phyloP scores from a whole-genome alignment of 1,139 yeast genomes.

The Candida sanyaensis region DNA sequence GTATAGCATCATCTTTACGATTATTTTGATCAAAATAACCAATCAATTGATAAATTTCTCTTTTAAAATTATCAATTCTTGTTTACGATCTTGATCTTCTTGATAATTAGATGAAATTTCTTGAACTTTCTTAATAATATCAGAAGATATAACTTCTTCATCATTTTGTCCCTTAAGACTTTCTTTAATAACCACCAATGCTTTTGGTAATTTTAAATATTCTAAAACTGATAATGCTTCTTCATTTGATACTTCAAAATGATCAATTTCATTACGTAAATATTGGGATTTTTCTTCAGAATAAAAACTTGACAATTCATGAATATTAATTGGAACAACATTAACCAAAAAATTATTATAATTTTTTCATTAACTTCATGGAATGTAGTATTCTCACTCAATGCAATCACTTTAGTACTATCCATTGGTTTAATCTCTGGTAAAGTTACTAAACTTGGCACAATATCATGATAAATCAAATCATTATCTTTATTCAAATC shows the following conservation, averaged over 20 bases:
- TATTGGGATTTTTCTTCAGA: constrained; percentile 87
- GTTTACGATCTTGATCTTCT: constrained; percentile 27
- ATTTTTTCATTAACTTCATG: constrained; percentile 55
- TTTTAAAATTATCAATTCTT: constrained; percentile 30
- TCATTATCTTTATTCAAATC: constrained; percentile 81
- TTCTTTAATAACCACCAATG: constrained; percentile 57
- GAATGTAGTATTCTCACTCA: constrained; percentile 38
- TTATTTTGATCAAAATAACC: constrained; percentile 36
- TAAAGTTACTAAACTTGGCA: constrained; percentile 62
- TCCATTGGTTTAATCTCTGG: constrained; percentile 71
- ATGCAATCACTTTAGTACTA: constrained; percentile 67
- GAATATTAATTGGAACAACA: constrained; percentile 84
- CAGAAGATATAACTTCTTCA: constrained; percentile 19
- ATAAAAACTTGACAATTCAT: constrained; percentile 82
- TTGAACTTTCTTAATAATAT: constrained; percentile 21
- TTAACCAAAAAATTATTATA: constrained; percentile 65
- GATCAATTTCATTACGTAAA: constrained; percentile 73
- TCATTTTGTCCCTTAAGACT: constrained; percentile 3
- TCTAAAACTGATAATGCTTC: constrained; percentile 79
- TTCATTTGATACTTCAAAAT: constrained; percentile 75
- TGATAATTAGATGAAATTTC: constrained; percentile 27
- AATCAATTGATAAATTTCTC: constrained; percentile 41
- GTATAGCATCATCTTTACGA: constrained; percentile 53
- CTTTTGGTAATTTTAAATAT: constrained; percentile 72
- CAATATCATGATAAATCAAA: constrained; percentile 75